These are phyloP conservation scores for Sugiyamaella americana DNA, from an alignment of 805 yeast species.

Conservation along the genomic window DNA sequence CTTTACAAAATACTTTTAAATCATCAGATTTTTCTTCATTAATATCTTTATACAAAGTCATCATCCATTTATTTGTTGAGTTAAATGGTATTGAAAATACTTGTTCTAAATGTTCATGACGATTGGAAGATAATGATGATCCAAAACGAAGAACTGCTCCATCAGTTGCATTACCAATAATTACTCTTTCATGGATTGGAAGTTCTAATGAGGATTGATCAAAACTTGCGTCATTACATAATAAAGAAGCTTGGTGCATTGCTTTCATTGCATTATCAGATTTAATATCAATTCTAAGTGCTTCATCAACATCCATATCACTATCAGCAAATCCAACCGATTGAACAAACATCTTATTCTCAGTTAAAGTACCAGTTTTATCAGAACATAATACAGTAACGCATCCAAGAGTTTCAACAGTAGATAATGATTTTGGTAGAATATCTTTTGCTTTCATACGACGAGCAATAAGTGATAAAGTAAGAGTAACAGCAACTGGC, in stretches of 20 bases:
- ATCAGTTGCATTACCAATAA: constrained; percentile 46
- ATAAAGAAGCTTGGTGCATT: constrained; percentile 14
- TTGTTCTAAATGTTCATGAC: neutral
- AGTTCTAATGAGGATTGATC: constrained; percentile 11
- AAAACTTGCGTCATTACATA: constrained; percentile 22
- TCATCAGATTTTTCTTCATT: constrained; percentile 28
- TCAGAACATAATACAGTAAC: constrained; percentile 50
- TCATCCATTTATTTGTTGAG: constrained; percentile 39
- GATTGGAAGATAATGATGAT: constrained; percentile 14
- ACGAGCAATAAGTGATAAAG: constrained; percentile 44
- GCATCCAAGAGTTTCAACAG: constrained; percentile 53
- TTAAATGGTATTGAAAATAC: constrained; percentile 34
- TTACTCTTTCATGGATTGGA: constrained; percentile 14
- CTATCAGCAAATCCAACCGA: constrained; percentile 14
- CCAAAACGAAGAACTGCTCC: constrained; percentile 39
- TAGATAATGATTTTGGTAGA: constrained; percentile 41
- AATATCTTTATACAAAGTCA: constrained; percentile 14
- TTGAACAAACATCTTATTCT: constrained; percentile 38
- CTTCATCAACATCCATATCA: constrained; percentile 10
- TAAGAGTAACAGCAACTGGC: constrained; percentile 45
- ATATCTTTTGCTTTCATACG: constrained; percentile 42
- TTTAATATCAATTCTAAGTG: neutral
- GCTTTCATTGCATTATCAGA: constrained; percentile 5
- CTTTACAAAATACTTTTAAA: constrained; percentile 32
- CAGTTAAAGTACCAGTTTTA: constrained; percentile 46